These are phyloP conservation scores for Bimuria novae-zelandiae DNA, from an alignment of 2,329 filamentous ascomycete genomes.

Conservation along the genomic window DNA sequence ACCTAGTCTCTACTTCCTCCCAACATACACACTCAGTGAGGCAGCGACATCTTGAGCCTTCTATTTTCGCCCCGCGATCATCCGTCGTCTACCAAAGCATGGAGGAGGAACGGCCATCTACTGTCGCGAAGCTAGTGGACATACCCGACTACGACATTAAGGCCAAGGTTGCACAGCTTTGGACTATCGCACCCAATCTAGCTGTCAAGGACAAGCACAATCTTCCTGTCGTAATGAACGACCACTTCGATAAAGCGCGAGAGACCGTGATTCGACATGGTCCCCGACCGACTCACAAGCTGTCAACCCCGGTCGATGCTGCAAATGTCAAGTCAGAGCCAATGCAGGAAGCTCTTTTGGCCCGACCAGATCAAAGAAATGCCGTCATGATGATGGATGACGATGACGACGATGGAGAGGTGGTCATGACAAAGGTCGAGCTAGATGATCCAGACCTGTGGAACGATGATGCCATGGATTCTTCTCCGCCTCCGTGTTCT, in stretches of 20 bases:
- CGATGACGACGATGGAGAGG: constrained; percentile 5
- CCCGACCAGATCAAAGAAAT: neutral
- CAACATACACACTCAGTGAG: no score
- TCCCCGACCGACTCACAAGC: neutral
- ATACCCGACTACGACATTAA: constrained; percentile 17
- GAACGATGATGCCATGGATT: constrained; percentile 17
- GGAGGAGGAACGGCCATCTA: neutral
- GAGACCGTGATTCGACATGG: neutral
- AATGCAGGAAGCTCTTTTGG: neutral
- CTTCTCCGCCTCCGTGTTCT: neutral
- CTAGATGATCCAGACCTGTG: constrained; percentile 16
- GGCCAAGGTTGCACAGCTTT: constrained; percentile 22
- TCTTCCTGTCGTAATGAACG: constrained; percentile 20
- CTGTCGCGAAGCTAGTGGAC: constrained; percentile 14
- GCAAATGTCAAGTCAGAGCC: neutral
- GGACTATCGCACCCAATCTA: constrained; percentile 23
- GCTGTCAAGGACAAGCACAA: constrained; percentile 21
- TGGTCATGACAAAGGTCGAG: constrained; percentile 24
- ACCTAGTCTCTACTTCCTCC: no score
- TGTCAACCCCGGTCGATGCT: neutral
- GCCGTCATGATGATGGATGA: neutral
- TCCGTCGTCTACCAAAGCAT: neutral
- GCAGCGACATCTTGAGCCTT: no score
- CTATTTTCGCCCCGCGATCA: neutral
- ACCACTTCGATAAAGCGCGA: constrained; percentile 7